Conservation (phyloP, 2,329 filamentous ascomycete genomes). For the Talaromyces verruculosus region DNA sequence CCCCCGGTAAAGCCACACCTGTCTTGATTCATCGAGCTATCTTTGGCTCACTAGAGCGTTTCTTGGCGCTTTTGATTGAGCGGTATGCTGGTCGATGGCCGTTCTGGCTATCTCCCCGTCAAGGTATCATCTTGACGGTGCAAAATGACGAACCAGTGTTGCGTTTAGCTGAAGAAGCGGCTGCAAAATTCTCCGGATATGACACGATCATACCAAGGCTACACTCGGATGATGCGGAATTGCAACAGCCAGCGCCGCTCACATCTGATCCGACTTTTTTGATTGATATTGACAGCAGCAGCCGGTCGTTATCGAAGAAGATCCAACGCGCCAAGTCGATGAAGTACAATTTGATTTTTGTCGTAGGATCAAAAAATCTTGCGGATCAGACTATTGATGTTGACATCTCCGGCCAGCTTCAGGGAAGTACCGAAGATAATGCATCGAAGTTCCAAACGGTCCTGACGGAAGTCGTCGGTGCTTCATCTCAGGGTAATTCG, state of each 20-base stretch:
- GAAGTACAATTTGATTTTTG: constrained; percentile 71
- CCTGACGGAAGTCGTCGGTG: constrained; percentile 30
- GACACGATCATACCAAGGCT: constrained; percentile 29
- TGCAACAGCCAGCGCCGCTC: constrained; percentile 35
- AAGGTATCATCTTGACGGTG: constrained; percentile 71
- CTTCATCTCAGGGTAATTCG: constrained; percentile 33
- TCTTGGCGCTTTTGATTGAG: constrained; percentile 83
- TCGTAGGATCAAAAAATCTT: constrained; percentile 68
- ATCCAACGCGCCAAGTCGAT: constrained; percentile 68
- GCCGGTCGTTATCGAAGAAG: constrained; percentile 65
- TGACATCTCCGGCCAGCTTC: constrained; percentile 44
- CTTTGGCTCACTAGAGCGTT: constrained; percentile 77
- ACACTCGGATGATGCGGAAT: constrained; percentile 25
- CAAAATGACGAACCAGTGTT: constrained; percentile 54
- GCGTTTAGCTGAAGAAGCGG: constrained; percentile 51
- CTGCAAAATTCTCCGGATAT: constrained; percentile 52
- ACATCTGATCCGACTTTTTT: constrained; percentile 62
- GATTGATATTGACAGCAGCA: constrained; percentile 68
- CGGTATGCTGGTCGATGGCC: constrained; percentile 78
- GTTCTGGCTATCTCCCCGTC: constrained; percentile 83
- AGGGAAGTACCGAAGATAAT: constrained; percentile 40
- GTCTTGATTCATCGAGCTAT: constrained; percentile 85
- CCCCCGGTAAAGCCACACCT: constrained; percentile 62
- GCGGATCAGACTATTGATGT: constrained; percentile 55
- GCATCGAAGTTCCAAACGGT: constrained; percentile 31